Conservation (phyloP, 164 flowering plant species). For the Chloranthus sessilifolius region DNA sequence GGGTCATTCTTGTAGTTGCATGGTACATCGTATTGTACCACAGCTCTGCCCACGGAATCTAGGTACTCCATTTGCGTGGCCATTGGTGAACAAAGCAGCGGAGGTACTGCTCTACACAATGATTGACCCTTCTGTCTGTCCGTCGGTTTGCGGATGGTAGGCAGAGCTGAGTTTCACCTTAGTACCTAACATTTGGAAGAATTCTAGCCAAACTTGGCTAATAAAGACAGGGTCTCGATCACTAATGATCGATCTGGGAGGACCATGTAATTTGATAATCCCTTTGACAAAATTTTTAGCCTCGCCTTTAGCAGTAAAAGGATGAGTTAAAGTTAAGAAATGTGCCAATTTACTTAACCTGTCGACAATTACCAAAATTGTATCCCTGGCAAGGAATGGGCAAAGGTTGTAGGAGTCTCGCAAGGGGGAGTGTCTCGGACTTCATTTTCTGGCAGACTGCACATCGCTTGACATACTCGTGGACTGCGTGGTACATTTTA, state of each 20-base stretch:
- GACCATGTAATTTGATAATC: background rate
- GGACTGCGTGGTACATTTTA: background rate
- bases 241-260: background rate
- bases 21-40: slow-evolving; percentile 4
- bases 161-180: background rate
- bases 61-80: background rate
- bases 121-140: background rate
- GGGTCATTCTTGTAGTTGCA: background rate
- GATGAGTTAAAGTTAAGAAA: background rate
- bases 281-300: background rate
- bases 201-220: background rate
- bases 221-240: background rate
- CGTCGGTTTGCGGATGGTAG: no score
- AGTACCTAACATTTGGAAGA: background rate
- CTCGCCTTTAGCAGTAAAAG: background rate
- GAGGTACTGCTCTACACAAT: background rate
- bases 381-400: background rate
- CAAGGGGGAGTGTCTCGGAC: background rate
- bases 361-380: slow-evolving; percentile 4
- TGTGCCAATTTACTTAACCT: background rate
- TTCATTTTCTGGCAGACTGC: slow-evolving; percentile 1
- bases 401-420: slow-evolving; percentile 11
- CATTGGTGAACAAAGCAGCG: background rate
- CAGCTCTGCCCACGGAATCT: background rate
- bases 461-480: background rate